These are phyloP conservation scores for Vicia villosa DNA, from an alignment of 306 rosid species.

Conservation along the genomic window DNA sequence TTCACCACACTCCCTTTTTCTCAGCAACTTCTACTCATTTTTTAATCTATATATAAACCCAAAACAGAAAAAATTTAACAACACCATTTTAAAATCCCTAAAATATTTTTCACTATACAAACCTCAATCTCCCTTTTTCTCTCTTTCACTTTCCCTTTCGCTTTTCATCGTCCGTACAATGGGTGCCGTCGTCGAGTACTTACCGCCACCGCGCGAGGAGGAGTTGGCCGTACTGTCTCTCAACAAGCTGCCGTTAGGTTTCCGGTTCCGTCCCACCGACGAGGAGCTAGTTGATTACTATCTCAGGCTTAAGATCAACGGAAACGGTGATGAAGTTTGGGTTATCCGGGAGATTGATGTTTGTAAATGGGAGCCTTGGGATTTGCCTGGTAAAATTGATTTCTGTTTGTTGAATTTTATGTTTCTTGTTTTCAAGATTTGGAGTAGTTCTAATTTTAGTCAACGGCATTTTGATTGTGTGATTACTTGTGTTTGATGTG, in stretches of 20 bases:
- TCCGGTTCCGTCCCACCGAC: conserved; percentile 87
- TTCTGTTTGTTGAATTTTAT: neutral
- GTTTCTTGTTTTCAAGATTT: neutral
- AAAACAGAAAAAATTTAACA: too few relatives aligned
- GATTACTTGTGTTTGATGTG: neutral
- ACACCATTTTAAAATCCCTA: neutral
- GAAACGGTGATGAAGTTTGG: conserved; percentile 60
- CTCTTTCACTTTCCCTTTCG: too few relatives aligned
- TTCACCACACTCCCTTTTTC: neutral
- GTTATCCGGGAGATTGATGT: conserved; percentile 91
- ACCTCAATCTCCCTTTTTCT: neutral
- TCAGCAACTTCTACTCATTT: neutral
- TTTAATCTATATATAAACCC: neutral
- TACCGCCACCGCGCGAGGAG: conserved; percentile 25
- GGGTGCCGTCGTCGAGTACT: conserved; percentile 28
- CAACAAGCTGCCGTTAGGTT: conserved; percentile 72
- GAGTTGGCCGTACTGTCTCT: conserved; percentile 53
- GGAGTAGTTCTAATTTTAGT: conserved; percentile 6
- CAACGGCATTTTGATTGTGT: neutral
- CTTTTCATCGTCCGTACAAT: neutral
- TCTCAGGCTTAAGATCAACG: conserved; percentile 78
- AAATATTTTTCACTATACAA: neutral
- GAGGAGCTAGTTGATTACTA: conserved; percentile 82
- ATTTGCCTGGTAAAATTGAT: conserved; percentile 71
- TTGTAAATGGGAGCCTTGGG: conserved; percentile 98